Base-by-base conservation (phyloP, 2,329 filamentous ascomycete species). In the Pseudogymnoascus sp. region DNA sequence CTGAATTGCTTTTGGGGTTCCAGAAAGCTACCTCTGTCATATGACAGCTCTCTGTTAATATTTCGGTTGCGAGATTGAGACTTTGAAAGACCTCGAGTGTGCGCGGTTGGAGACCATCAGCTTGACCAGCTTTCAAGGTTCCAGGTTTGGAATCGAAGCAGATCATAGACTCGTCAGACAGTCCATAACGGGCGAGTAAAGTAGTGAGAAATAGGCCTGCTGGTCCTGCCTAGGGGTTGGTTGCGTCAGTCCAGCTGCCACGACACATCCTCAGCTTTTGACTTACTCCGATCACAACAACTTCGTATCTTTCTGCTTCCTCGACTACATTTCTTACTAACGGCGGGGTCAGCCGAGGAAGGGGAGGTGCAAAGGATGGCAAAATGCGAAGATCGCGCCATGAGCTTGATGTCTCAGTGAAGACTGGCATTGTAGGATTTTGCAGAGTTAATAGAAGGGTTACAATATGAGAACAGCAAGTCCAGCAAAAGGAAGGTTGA, bases 31-130 rank as follows among this genome's bases (percentile, higher is more conserved):
- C 72, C 70, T 86, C 83, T 9, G 80, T 71, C 16, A 83, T 79
- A 68, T 86, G 83, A 66, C 81, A 85, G 0, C 82, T 77, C 63
- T 85, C 82, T 25, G 77, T 77, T 25, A 85, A 76, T 31, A 86
- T 74, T 23, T 79, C 75, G 46, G 85, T 82, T 1, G 77, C 76
- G 3, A 86, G 77, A 0, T 80, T 82, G 25, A 86, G 80, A 43
- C 80, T 82, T 69, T 86, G 82, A 59, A 86, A 83, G 16, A 86
- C 79, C 70, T 87, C 84, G 12, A 86, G 80, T 0, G 83, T 85
- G 2, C 84, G 80, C 62, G 80, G 81, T 72, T 86, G 83, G 25
- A 85, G 80, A 1, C 84, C 84, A 67, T 89, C 86, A 11, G 86
- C 87, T 72, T 88, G 84, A 6, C 85, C 85, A 60, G 75, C 74